These are phyloP conservation scores for Arthrobotrys sinensis DNA, from an alignment of 2,329 filamentous ascomycete genomes.

Conservation along the genomic window DNA sequence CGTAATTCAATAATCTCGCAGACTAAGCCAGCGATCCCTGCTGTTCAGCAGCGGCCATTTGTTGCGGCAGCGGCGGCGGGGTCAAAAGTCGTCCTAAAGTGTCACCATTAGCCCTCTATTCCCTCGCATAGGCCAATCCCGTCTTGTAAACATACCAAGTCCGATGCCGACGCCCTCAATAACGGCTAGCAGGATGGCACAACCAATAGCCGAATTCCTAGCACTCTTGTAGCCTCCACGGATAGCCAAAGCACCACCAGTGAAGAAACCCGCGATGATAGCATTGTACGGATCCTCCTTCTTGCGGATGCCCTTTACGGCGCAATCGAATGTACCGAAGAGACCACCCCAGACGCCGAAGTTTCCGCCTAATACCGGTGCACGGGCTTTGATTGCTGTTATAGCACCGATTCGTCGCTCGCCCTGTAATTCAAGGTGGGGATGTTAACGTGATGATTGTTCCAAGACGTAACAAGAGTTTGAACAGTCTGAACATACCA, in stretches of 20 bases:
- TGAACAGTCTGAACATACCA: slow-evolving; percentile 51
- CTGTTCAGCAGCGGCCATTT: slow-evolving; percentile 43
- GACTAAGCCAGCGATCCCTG: slow-evolving; percentile 52
- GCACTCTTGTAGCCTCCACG: slow-evolving; percentile 93
- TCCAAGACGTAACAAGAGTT: background rate
- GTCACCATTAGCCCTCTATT: slow-evolving; percentile 4
- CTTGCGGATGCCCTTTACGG: slow-evolving; percentile 91
- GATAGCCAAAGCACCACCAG: slow-evolving; percentile 90
- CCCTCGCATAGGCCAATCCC: background rate
- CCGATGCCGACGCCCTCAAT: slow-evolving; percentile 87
- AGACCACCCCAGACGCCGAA: slow-evolving; percentile 98
- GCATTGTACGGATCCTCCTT: slow-evolving; percentile 99
- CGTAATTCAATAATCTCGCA: background rate
- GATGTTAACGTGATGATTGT: background rate
- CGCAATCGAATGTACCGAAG: slow-evolving; percentile 96
- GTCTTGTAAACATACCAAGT: slow-evolving; percentile 30
- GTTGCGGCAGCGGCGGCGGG: slow-evolving; percentile 55
- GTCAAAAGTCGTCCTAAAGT: slow-evolving; percentile 48
- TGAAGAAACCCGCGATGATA: slow-evolving; percentile 97
- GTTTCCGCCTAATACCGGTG: slow-evolving; percentile 95
- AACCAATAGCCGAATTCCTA: slow-evolving; percentile 95
- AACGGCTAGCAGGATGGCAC: slow-evolving; percentile 91
- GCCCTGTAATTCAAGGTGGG: slow-evolving; percentile 73
- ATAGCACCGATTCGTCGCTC: slow-evolving; percentile 95
- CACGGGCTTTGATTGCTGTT: slow-evolving; percentile 97